Percentiles rank a stretch among this genome's conserved stretches.
These are phyloP conservation scores for Coffea humblotiana DNA, from an alignment of 305 asterid genomes.

Conservation along the genomic window DNA sequence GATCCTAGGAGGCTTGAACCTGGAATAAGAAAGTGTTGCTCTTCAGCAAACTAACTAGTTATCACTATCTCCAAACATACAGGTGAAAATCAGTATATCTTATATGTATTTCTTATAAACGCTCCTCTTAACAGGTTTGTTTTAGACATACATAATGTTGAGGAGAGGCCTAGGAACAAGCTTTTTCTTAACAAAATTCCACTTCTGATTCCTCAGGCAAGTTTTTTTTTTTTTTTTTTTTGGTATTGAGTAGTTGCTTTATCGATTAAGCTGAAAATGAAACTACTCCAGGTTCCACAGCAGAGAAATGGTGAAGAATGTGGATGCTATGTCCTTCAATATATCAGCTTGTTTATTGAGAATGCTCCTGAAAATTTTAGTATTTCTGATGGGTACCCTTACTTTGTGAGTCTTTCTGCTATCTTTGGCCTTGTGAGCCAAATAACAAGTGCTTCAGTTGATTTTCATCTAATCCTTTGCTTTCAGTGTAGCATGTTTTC, in stretches of 20 bases:
- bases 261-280: conserved; percentile 3
- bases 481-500: background rate
- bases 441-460: background rate
- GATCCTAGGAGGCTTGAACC: conserved; percentile 53
- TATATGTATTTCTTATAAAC: background rate
- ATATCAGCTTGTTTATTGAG: conserved; percentile 33
- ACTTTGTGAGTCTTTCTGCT: conserved; percentile 39
- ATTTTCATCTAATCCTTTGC: background rate
- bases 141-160: conserved; percentile 28
- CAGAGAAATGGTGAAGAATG: conserved; percentile 48
- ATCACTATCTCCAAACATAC: background rate
- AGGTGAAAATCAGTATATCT: background rate
- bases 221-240: conserved; percentile 7
- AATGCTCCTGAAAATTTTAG: conserved; percentile 44
- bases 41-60: background rate
- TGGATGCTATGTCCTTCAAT: conserved; percentile 43
- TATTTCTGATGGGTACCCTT: conserved; percentile 45
- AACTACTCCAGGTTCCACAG: conserved; percentile 50
- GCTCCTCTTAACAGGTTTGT: conserved; percentile 32
- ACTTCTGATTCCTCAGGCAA: conserved; percentile 46
- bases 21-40: conserved; percentile 43
- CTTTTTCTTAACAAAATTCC: conserved; percentile 31
- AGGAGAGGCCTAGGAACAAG: conserved; percentile 28
- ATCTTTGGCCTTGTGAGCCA: background rate
- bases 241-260: conserved; percentile 2